phyloP scores from a whole-genome alignment of 176 grass and related monocot species.

The Musa itinerans region DNA sequence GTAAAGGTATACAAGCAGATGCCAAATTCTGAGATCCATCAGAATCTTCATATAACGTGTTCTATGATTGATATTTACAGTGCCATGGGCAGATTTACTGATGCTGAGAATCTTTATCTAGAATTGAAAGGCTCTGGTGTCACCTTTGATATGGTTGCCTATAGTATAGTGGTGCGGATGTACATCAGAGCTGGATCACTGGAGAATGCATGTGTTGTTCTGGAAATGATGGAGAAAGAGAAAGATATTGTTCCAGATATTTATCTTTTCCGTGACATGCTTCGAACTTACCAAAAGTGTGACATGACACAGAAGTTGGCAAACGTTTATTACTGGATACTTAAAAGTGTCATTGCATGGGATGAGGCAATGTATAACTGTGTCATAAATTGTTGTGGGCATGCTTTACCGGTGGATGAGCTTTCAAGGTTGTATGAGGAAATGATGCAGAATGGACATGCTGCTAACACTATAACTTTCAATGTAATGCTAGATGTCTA shows the following conservation, averaged over 20 bases:
- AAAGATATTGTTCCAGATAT: conserved; percentile 80
- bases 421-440: conserved; percentile 81
- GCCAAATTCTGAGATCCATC: conserved; percentile 31
- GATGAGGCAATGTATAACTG: conserved; percentile 92
- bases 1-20: conserved; percentile 57
- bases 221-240: conserved; percentile 77
- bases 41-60: conserved; percentile 71
- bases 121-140: conserved; percentile 41
- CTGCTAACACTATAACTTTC: conserved; percentile 57
- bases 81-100: conserved; percentile 49
- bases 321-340: conserved; percentile 78
- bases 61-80: conserved; percentile 83
- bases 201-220: conserved; percentile 55
- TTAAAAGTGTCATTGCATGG: conserved; percentile 46
- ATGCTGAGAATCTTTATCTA: conserved; percentile 60
- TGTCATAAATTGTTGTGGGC: conserved; percentile 89
- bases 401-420: conserved; percentile 67
- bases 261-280: conserved; percentile 81
- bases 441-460: conserved; percentile 54
- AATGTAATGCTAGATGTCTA: conserved; percentile 88
- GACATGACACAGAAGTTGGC: conserved; percentile 55
- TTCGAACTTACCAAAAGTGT: conserved; percentile 69
- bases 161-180: conserved; percentile 75
- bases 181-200: conserved; percentile 55
- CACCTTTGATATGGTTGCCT: conserved; percentile 77